These are phyloP conservation scores for Physcomitrellopsis africana DNA, from an alignment of 225 moss, liverwort and hornwort genomes.

Conservation along the genomic window DNA sequence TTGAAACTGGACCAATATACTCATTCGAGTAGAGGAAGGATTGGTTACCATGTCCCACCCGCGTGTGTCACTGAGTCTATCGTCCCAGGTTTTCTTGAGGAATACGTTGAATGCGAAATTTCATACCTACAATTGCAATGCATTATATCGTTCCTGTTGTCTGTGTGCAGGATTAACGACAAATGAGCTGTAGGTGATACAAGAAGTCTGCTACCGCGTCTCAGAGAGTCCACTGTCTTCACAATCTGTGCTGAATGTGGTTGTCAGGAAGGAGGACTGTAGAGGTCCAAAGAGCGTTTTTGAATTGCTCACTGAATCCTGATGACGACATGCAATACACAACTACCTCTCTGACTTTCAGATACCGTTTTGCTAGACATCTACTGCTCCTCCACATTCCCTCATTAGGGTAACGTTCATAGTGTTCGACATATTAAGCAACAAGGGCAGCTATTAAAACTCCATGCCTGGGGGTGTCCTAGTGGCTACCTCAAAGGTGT, in stretches of 20 bases:
- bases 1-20: not conserved
- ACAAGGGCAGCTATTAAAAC: not conserved
- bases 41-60: no score
- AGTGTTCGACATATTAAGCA: not conserved
- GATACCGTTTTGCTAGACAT: slow-evolving; percentile 20
- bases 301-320: slow-evolving; percentile 3
- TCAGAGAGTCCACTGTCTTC: not conserved
- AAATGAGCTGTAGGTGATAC: not conserved
- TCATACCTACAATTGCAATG: not conserved
- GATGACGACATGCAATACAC: slow-evolving; percentile 22
- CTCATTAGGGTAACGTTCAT: not conserved
- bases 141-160: not conserved
- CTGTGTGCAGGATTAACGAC: slow-evolving; percentile 23
- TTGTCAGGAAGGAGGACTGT: not conserved
- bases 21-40: not conserved
- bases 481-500: slow-evolving; percentile 33
- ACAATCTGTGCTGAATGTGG: slow-evolving; percentile 15
- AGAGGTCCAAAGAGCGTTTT: slow-evolving; percentile 2
- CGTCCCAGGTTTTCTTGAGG: not conserved
- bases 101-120: not conserved
- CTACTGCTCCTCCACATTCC: not conserved
- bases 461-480: not conserved
- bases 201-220: not conserved
- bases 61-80: not conserved
- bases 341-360: slow-evolving; percentile 3